phyloP scores from a whole-genome alignment of 2,329 filamentous ascomycete genomes.

The Penicillium sp. region DNA sequence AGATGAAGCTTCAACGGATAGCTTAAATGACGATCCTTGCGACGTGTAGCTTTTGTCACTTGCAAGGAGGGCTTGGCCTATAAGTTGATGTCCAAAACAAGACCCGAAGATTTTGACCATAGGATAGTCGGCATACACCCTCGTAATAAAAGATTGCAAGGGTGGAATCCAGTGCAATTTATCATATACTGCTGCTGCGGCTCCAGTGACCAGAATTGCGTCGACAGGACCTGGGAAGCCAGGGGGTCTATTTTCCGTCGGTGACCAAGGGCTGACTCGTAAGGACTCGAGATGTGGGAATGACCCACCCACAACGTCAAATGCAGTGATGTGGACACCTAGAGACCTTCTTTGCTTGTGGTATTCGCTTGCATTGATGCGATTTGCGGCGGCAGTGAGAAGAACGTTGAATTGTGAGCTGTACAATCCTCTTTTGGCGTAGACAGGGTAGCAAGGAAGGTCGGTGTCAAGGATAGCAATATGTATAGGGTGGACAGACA shows the following conservation, averaged over 20 bases:
- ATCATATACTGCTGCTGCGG: constrained; percentile 22
- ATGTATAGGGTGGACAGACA: constrained; percentile 24
- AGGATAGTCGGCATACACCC: constrained; percentile 21
- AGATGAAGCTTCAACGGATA: constrained; percentile 23
- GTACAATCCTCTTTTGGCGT: constrained; percentile 31
- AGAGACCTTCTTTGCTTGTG: neutral
- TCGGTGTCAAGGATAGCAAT: constrained; percentile 37
- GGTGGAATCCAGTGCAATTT: constrained; percentile 21
- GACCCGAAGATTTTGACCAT: constrained; percentile 28
- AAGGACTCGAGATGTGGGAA: constrained; percentile 24
- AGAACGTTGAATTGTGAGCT: constrained; percentile 34
- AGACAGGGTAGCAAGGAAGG: constrained; percentile 31
- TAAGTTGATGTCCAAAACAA: constrained; percentile 31
- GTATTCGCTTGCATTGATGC: constrained; percentile 16
- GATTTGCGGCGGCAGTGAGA: constrained; percentile 28
- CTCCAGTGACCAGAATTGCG: constrained; percentile 28
- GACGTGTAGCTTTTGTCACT: constrained; percentile 6
- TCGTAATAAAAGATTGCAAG: constrained; percentile 19
- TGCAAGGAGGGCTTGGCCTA: constrained; percentile 24
- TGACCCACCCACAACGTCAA: constrained; percentile 29
- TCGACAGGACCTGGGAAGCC: constrained; percentile 19
- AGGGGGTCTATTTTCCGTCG: neutral
- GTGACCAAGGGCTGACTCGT: constrained; percentile 8
- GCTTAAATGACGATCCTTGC: neutral
- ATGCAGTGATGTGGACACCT: constrained; percentile 29